Evolutionary conservation across 768 basidiomycete genomes (phyloP).

Genomic region (Phylloporus arenicola): DNA sequence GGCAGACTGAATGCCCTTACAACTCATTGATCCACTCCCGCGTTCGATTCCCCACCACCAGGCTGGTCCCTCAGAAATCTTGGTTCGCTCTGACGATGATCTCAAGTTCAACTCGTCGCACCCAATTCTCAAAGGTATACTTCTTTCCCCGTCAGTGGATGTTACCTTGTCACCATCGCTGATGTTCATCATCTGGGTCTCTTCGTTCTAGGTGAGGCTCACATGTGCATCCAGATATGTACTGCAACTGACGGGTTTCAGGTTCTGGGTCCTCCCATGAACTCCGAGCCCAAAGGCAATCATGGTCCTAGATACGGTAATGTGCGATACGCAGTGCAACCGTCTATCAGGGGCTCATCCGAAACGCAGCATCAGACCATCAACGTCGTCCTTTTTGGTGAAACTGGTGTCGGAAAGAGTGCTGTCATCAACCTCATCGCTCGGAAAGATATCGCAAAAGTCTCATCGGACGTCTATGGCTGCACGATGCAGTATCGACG

Average conservation of each 20-base stretch:
- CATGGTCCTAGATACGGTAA: constrained; percentile 6
- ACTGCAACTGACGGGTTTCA: not conserved
- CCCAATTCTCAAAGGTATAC: constrained; percentile 7
- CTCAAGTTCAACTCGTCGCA: not conserved
- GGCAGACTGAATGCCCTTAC: constrained; percentile 11
- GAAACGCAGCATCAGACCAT: constrained; percentile 1
- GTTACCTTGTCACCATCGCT: not conserved
- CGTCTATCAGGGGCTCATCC: not conserved
- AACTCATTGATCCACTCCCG: not conserved
- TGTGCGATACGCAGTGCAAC: not conserved
- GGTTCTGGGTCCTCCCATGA: not conserved
- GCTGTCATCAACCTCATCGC: constrained; percentile 30
- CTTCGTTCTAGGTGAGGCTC: not conserved
- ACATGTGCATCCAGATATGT: not conserved
- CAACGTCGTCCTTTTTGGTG: constrained; percentile 41
- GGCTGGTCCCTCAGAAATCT: not conserved
- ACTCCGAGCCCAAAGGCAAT: not conserved
- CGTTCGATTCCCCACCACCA: constrained; percentile 2
- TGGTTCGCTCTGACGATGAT: constrained; percentile 2
- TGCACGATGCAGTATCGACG: constrained; percentile 32
- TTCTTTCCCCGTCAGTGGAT: not conserved
- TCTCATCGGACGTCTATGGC: constrained; percentile 27
- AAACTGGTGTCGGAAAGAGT: constrained; percentile 34
- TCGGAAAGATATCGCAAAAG: constrained; percentile 15
- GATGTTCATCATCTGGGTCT: not conserved